A percentile compares a stretch with the other conserved stretches of the same genome.
phyloP scores from a whole-genome alignment of 139 green algal genomes.

The Astrephomene gubernaculifera region DNA sequence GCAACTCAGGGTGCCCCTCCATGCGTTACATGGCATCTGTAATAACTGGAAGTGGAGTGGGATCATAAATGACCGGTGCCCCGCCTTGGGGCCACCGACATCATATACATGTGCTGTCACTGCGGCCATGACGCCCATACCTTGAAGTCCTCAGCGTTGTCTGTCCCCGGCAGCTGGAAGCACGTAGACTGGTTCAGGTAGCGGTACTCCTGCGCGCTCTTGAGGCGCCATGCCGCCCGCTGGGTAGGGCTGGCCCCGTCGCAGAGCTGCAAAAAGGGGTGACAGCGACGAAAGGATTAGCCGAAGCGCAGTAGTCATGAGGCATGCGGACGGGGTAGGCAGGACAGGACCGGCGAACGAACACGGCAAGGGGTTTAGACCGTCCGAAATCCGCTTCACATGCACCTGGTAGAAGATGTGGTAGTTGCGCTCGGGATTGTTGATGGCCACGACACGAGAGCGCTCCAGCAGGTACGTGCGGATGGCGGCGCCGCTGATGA shows the following conservation, averaged over 20 bases:
- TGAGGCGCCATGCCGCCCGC: conserved; percentile 72
- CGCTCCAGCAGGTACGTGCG: conserved; percentile 98
- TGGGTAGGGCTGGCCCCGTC: conserved; percentile 86
- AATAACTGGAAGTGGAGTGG: too few species aligned
- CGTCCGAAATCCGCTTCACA: too few species aligned
- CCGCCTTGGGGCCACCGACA: too few species aligned
- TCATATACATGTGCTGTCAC: too few species aligned
- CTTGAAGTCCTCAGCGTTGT: conserved; percentile 93
- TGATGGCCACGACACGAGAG: conserved; percentile 91
- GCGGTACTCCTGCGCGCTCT: conserved; percentile 75
- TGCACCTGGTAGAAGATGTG: conserved; percentile 98
- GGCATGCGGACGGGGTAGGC: too few species aligned
- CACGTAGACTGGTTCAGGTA: conserved; percentile 94
- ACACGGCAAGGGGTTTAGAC: too few species aligned
- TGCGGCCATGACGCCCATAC: conserved; percentile 60
- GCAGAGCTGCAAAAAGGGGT: conserved; percentile 92
- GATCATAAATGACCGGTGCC: too few species aligned
- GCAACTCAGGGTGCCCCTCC: too few species aligned
- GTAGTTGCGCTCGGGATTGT: conserved; percentile 98
- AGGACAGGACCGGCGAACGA: too few species aligned
- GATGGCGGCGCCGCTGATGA: conserved; percentile 91
- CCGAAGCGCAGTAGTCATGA: too few species aligned
- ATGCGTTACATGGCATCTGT: too few species aligned
- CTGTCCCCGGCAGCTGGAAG: conserved; percentile 85
- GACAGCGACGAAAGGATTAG: too few species aligned